A percentile compares a stretch with the other conserved stretches of the same genome.
phyloP scores from a whole-genome alignment of 345 rosid species.

The Schrenkiella parvula region DNA sequence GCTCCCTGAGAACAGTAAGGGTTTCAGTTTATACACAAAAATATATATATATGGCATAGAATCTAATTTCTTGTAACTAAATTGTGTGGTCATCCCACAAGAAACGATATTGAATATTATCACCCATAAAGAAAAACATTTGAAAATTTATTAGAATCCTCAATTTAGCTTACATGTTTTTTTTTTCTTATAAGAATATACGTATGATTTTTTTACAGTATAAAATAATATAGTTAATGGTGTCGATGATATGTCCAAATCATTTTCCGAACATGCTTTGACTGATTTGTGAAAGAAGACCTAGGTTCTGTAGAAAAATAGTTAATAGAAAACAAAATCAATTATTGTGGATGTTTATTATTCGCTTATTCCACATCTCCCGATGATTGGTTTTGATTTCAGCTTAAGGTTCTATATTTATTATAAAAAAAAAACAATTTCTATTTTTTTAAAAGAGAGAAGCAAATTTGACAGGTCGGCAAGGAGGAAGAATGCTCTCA shows the following conservation, averaged over 20 bases:
- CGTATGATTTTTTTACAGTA: neutral
- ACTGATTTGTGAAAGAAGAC: conserved; percentile 26
- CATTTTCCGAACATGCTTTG: conserved; percentile 11
- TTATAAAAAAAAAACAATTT: neutral
- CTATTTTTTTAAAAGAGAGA: neutral
- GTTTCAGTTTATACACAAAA: neutral
- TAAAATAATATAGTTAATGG: neutral
- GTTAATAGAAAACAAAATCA: neutral
- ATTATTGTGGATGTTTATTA: neutral
- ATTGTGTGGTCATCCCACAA: neutral
- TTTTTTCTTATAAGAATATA: neutral
- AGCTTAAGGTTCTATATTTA: neutral
- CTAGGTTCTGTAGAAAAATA: neutral
- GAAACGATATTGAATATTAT: neutral
- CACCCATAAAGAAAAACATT: neutral
- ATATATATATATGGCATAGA: no score
- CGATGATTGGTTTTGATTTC: neutral
- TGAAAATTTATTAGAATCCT: neutral
- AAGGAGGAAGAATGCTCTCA: conserved; percentile 34
- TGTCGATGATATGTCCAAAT: conserved; percentile 16
- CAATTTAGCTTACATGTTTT: neutral
- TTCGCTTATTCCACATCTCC: neutral
- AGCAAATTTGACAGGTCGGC: conserved; percentile 40
- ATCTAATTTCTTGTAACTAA: neutral
- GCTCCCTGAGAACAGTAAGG: conserved; percentile 56